These are phyloP conservation scores for Coemansia erecta DNA, from an alignment of 192 early-diverging fungal genomes.

Conservation along the genomic window DNA sequence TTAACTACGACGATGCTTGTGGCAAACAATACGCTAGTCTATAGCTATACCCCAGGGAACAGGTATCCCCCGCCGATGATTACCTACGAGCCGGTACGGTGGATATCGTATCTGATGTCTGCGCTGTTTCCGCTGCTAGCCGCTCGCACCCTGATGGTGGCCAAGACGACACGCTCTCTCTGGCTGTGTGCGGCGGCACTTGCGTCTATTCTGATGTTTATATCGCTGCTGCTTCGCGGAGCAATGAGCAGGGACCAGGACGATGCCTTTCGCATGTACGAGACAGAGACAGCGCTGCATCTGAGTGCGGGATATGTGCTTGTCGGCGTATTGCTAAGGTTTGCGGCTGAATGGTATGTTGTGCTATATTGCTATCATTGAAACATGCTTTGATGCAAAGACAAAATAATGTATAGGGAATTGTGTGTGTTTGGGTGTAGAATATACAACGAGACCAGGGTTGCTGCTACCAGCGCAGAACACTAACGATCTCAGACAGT, in stretches of 20 bases:
- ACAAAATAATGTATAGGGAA: too few species aligned
- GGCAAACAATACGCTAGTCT: constrained; percentile 35
- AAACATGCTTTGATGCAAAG: neutral
- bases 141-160: constrained; percentile 25
- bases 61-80: constrained; percentile 49
- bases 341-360: constrained; percentile 34
- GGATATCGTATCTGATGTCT: constrained; percentile 41
- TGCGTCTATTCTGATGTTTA: constrained; percentile 32
- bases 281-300: constrained; percentile 34
- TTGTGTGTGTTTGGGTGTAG: neutral
- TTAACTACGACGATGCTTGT: neutral
- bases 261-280: constrained; percentile 49
- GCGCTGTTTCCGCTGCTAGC: constrained; percentile 35
- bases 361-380: too few species aligned
- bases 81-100: constrained; percentile 41
- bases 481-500: too few species aligned
- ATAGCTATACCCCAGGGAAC: constrained; percentile 45
- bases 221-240: constrained; percentile 43
- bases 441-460: neutral
- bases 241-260: constrained; percentile 26
- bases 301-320: constrained; percentile 32
- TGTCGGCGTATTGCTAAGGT: constrained; percentile 27
- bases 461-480: too few species aligned
- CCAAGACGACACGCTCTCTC: constrained; percentile 13
- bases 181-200: constrained; percentile 31